Evolutionary conservation across 2,329 filamentous ascomycete genomes (phyloP), one percentile per base, ranked within the genome.

Genomic region (Arthrobotrys pseudoclavata): DNA sequence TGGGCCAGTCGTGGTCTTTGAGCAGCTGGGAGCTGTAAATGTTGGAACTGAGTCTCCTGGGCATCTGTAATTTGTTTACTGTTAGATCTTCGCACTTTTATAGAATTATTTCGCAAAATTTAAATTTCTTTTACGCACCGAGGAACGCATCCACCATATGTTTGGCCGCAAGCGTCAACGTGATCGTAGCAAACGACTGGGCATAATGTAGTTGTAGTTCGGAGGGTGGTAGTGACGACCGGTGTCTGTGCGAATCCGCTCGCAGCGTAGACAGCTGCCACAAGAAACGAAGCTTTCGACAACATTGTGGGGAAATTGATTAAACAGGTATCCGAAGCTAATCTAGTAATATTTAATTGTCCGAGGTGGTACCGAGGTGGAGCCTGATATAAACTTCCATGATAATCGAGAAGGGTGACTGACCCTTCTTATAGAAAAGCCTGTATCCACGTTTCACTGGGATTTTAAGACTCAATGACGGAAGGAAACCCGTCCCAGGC

Each of bases 91-190:
- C 10, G 7, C 22, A 10, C 13, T 20, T n/a, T 42, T 20, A n/a
- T 15, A n/a, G 47, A 50, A 15, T 48, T 34, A 34, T 5, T 34
- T 34, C 13, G 6, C 34, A n/a, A 50, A 15, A 7, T 31, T 22
- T 24, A 5, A 13, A 34, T 24, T 40, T 15, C 2, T n/a, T 45
- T 18, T 29, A 55, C 68, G 9, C 53, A 74, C 69, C 57, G 37
- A 61, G 70, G 63, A 50, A 29, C 24, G 20, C 70, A 76, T 60
- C 62, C 62, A 53, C 70, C 70, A 10, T 66, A 76, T 2, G 22
- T 29, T 18, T 48, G 6, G 20, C 70, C 70, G 50, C 70, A 76
- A 1, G 62, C 29, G 20, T 69, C 63, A 15, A 62, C 42, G 20
- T 63, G 64, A 37, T 76, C 70, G 15, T 69, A 37, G 34, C 70